Percentiles rank a stretch among this genome's conserved stretches.
phyloP scores from a whole-genome alignment of 1,284 basidiomycete genomes.

The Apiotrichum veenhuisii region DNA sequence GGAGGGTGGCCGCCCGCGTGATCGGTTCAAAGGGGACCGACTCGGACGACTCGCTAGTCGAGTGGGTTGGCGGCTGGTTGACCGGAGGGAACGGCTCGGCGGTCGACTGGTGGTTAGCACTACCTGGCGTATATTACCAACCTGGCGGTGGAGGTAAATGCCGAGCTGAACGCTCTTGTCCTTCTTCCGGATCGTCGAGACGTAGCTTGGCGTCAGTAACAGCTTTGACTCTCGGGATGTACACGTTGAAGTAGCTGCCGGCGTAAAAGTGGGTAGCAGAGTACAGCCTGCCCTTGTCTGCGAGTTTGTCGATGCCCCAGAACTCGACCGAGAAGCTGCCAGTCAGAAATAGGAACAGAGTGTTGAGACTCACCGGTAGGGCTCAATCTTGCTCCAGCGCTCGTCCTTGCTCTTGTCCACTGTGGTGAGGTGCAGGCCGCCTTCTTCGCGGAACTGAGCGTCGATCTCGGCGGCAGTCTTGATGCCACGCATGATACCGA shows the following conservation, averaged over 20 bases:
- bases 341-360: constrained; percentile 24
- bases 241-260: constrained; percentile 41
- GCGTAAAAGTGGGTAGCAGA: constrained; percentile 53
- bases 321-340: constrained; percentile 73
- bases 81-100: constrained; percentile 48
- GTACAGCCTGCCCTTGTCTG: constrained; percentile 69
- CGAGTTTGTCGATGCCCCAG: constrained; percentile 76
- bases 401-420: constrained; percentile 22
- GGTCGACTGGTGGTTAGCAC: constrained; percentile 49
- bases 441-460: constrained; percentile 25
- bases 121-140: not conserved
- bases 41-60: not conserved
- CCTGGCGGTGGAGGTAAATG: constrained; percentile 82
- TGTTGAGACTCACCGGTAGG: constrained; percentile 58
- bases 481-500: constrained; percentile 44
- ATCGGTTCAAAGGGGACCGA: not conserved
- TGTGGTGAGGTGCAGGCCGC: constrained; percentile 7
- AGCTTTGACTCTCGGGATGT: constrained; percentile 57
- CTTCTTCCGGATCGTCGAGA: constrained; percentile 74
- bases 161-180: constrained; percentile 69
- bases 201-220: constrained; percentile 57
- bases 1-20: constrained; percentile 5
- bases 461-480: constrained; percentile 38
- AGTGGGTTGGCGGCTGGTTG: constrained; percentile 2
- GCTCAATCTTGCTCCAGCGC: constrained; percentile 54